Evolutionary conservation across 108 stramenopile species (phyloP).

Genomic region (Discostella stelligeroides): DNA sequence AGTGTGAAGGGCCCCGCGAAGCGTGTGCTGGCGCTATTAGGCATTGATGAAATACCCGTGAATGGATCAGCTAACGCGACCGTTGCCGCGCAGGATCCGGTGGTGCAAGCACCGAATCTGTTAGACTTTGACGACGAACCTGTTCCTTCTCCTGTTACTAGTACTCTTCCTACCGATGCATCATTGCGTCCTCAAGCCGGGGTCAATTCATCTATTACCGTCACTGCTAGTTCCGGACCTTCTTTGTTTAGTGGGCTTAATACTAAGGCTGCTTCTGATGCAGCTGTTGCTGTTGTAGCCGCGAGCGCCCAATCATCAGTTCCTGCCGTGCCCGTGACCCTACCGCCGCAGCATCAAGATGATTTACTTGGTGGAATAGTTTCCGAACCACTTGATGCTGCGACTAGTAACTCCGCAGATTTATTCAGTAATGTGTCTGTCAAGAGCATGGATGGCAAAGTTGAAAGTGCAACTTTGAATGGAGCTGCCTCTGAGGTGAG

Average conservation of each 20-base stretch:
- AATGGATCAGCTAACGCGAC: constrained; percentile 30
- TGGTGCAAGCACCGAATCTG: constrained; percentile 61
- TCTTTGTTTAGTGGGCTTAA: constrained; percentile 66
- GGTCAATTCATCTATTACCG: constrained; percentile 6
- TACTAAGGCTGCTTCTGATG: constrained; percentile 44
- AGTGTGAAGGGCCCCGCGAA: constrained; percentile 74
- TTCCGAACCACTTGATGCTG: constrained; percentile 20
- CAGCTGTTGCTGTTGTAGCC: constrained; percentile 18
- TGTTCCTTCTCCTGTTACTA: constrained; percentile 34
- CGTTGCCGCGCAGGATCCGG: constrained; percentile 48
- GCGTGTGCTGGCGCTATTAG: constrained; percentile 66
- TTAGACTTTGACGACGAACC: constrained; percentile 80
- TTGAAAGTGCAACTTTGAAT: constrained; percentile 11
- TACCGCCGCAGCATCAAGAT: constrained; percentile 26
- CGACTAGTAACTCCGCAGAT: constrained; percentile 28
- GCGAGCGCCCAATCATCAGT: constrained; percentile 19
- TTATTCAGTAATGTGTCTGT: constrained; percentile 59
- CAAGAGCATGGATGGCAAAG: constrained; percentile 22
- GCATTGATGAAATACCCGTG: constrained; percentile 38
- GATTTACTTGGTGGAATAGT: constrained; percentile 54
- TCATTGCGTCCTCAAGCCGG: constrained; percentile 16
- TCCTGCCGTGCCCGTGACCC: constrained; percentile 14
- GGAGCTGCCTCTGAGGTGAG: constrained; percentile 20
- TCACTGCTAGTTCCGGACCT: constrained; percentile 12
- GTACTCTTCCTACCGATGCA: constrained; percentile 26